Percentiles rank a stretch among this genome's conserved stretches.
Conservation (phyloP, 495 filamentous ascomycete genomes). For the Evernia prunastri region DNA sequence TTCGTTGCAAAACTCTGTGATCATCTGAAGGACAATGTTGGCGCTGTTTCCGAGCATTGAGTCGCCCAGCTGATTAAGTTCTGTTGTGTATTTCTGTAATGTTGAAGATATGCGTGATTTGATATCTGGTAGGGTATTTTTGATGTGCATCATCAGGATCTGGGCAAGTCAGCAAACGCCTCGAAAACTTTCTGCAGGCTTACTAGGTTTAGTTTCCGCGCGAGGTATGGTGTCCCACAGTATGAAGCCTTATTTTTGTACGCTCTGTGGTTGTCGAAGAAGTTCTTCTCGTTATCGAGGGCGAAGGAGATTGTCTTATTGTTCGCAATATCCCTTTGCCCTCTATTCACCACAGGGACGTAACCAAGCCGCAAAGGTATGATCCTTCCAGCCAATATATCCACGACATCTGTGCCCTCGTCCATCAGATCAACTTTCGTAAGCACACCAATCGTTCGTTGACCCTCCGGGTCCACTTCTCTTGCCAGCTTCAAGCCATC, state of each 20-base stretch:
- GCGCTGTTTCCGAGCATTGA: constrained; percentile 94
- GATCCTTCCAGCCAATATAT: constrained; percentile 96
- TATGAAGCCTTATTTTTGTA: constrained; percentile 98
- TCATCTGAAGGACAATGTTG: constrained; percentile 96
- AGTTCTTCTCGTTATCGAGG: constrained; percentile 90
- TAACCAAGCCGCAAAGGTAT: constrained; percentile 95
- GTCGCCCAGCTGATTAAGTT: constrained; percentile 78
- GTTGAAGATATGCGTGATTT: constrained; percentile 90
- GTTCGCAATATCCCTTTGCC: constrained; percentile 98
- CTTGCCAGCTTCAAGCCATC: constrained; percentile 94
- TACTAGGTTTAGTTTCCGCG: constrained; percentile 90
- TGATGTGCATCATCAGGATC: constrained; percentile 99
- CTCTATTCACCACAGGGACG: constrained; percentile 96
- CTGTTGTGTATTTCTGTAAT: constrained; percentile 82
- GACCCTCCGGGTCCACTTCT: constrained; percentile 96
- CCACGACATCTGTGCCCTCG: constrained; percentile 96
- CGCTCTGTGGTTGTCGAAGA: constrained; percentile 97
- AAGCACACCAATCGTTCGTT: constrained; percentile 96
- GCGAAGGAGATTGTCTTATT: constrained; percentile 89
- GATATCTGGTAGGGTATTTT: constrained; percentile 98
- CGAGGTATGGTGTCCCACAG: constrained; percentile 95
- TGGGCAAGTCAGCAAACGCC: constrained; percentile 31
- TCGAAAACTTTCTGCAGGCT: constrained; percentile 19
- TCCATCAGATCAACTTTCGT: constrained; percentile 99
- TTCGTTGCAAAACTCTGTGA: constrained; percentile 96